These are phyloP conservation scores for Linum trigynum DNA, from an alignment of 345 rosid genomes.

Conservation along the genomic window DNA sequence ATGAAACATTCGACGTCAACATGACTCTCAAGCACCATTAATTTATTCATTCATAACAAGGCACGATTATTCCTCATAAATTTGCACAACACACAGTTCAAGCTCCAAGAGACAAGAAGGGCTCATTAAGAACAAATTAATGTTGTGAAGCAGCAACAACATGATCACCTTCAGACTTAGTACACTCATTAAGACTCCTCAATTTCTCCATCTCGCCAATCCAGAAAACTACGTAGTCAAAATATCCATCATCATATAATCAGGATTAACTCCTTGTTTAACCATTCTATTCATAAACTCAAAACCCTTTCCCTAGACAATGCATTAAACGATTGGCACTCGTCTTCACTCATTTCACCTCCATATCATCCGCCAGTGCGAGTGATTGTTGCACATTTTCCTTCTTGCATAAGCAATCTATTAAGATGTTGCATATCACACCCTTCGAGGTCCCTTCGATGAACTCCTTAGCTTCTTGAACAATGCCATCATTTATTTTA, in stretches of 20 bases:
- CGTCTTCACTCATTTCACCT: constrained; percentile 43
- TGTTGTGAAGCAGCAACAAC: too few relatives aligned
- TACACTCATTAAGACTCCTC: constrained; percentile 26
- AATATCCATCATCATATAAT: constrained; percentile 57
- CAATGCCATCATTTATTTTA: constrained; percentile 54
- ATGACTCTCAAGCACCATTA: too few relatives aligned
- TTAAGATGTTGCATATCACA: constrained; percentile 58
- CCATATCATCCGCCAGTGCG: constrained; percentile 57
- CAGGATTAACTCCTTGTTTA: constrained; percentile 49
- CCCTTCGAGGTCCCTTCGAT: constrained; percentile 49
- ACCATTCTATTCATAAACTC: constrained; percentile 59
- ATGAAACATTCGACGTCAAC: too few relatives aligned
- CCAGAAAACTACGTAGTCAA: constrained; percentile 60
- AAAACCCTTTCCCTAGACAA: constrained; percentile 54
- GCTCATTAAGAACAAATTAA: too few relatives aligned
- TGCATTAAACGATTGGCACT: constrained; percentile 53
- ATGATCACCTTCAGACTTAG: too few relatives aligned
- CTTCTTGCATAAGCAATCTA: constrained; percentile 43
- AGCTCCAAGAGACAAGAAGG: too few relatives aligned
- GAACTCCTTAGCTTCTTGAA: constrained; percentile 36
- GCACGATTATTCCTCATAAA: too few relatives aligned
- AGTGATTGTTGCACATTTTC: constrained; percentile 34
- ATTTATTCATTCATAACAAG: too few relatives aligned
- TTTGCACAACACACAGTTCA: too few relatives aligned
- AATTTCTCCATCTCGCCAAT: constrained; percentile 47